Conservation (phyloP, 1,284 basidiomycete species). For the Boletus smithii region DNA sequence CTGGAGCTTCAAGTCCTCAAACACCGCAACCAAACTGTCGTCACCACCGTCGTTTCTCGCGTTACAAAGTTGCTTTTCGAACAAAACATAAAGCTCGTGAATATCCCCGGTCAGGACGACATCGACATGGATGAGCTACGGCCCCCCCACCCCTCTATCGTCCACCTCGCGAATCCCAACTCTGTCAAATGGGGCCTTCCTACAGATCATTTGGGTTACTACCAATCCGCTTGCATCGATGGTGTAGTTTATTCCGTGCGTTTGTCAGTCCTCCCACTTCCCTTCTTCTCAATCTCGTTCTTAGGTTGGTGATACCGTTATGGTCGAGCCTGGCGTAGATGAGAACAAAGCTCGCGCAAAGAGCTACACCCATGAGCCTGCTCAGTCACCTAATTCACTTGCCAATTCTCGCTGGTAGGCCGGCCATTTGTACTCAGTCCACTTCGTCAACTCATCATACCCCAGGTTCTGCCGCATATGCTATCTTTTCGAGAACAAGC, state of each 20-base stretch:
- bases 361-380: slow-evolving; percentile 35
- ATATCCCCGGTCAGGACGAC: slow-evolving; percentile 25
- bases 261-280: slow-evolving; percentile 6
- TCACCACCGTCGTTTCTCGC: slow-evolving; percentile 47
- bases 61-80: slow-evolving; percentile 51
- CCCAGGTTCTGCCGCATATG: slow-evolving; percentile 61
- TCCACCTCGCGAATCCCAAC: slow-evolving; percentile 46
- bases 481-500: slow-evolving; percentile 50
- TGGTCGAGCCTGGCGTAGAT: slow-evolving; percentile 53
- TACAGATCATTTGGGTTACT: slow-evolving; percentile 35
- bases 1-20: slow-evolving; percentile 39
- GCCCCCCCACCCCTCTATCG: slow-evolving; percentile 22
- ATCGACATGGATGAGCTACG: slow-evolving; percentile 26
- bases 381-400: slow-evolving; percentile 43
- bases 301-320: slow-evolving; percentile 58
- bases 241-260: slow-evolving; percentile 51
- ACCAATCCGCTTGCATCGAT: slow-evolving; percentile 49
- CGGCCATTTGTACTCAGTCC: not conserved
- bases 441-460: not conserved
- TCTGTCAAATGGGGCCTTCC: slow-evolving; percentile 48
- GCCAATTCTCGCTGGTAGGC: slow-evolving; percentile 55
- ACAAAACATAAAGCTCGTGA: slow-evolving; percentile 40
- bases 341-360: slow-evolving; percentile 37
- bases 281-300: slow-evolving; percentile 3
- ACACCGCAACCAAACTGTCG: slow-evolving; percentile 43